These are phyloP conservation scores for Blastobotrys terrestris DNA, from an alignment of 805 yeast genomes.

Conservation along the genomic window DNA sequence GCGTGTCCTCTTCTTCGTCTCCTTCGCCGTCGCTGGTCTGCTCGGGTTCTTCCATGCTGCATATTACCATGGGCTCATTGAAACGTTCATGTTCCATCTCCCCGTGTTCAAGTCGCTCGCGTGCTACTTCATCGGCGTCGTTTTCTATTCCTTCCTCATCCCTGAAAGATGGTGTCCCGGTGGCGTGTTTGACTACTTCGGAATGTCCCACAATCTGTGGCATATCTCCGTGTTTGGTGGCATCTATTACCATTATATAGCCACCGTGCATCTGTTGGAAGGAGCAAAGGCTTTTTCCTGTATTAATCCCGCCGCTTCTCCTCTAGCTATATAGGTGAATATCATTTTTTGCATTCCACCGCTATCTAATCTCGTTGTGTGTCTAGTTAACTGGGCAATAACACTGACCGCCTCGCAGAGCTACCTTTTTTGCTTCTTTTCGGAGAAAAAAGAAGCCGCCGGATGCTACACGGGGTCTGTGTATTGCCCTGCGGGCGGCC, in stretches of 20 bases:
- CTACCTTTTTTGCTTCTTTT: too few relatives aligned
- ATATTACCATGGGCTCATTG: constrained; percentile 47
- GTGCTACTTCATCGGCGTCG: constrained; percentile 77
- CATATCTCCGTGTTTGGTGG: constrained; percentile 88
- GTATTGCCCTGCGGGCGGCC: too few relatives aligned
- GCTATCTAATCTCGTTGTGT: too few relatives aligned
- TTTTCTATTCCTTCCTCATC: constrained; percentile 77
- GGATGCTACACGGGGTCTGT: too few relatives aligned
- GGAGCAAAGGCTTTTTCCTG: constrained; percentile 29
- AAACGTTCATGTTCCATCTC: constrained; percentile 48
- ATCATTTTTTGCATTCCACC: background rate
- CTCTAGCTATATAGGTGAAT: background rate
- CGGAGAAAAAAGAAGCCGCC: too few relatives aligned
- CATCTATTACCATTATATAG: constrained; percentile 80
- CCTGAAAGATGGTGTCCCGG: constrained; percentile 70
- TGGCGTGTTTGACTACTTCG: constrained; percentile 33
- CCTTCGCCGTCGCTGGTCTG: constrained; percentile 70
- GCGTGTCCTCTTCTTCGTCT: constrained; percentile 72
- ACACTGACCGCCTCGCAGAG: too few relatives aligned
- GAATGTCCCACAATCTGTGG: constrained; percentile 98
- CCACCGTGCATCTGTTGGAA: constrained; percentile 65
- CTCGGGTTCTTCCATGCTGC: constrained; percentile 54
- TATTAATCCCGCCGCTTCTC: background rate
- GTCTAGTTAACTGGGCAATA: too few relatives aligned
- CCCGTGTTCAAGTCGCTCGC: constrained; percentile 69